Conservation (phyloP, 148 eudicot species). For the Camellia granthamiana region DNA sequence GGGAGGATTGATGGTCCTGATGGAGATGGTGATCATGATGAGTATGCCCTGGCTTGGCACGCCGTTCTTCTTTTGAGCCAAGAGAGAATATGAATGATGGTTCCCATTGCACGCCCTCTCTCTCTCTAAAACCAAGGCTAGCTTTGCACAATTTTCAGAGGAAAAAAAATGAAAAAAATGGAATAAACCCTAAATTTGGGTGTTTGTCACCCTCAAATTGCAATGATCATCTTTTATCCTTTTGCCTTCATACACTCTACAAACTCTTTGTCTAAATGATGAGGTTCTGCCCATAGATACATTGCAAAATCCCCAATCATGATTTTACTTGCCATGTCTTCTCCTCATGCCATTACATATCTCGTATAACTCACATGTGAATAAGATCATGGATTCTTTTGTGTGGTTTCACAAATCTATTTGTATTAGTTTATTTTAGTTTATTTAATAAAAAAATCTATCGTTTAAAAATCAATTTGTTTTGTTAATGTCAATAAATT, state of each 20-base stretch:
- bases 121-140: constrained; percentile 23
- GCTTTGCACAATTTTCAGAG: constrained; percentile 25
- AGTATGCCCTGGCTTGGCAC: constrained; percentile 46
- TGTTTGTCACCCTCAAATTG: constrained; percentile 27
- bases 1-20: constrained; percentile 16
- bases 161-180: not conserved
- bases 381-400: too few relatives aligned
- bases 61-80: constrained; percentile 29
- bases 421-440: too few relatives aligned
- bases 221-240: constrained; percentile 36
- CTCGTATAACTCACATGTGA: too few relatives aligned
- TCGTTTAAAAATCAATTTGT: too few relatives aligned
- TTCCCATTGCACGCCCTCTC: constrained; percentile 38
- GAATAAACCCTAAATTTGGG: constrained; percentile 32
- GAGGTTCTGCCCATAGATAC: not conserved
- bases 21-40: constrained; percentile 42
- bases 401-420: too few relatives aligned
- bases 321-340: not conserved
- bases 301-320: too few relatives aligned
- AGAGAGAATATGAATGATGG: constrained; percentile 40
- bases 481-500: too few relatives aligned
- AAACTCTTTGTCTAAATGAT: not conserved
- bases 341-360: too few relatives aligned
- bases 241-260: not conserved
- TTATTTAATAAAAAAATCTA: too few relatives aligned